Base-by-base conservation (phyloP, 2,329 filamentous ascomycete genomes). In the Rhytidhysteron rufulum region DNA sequence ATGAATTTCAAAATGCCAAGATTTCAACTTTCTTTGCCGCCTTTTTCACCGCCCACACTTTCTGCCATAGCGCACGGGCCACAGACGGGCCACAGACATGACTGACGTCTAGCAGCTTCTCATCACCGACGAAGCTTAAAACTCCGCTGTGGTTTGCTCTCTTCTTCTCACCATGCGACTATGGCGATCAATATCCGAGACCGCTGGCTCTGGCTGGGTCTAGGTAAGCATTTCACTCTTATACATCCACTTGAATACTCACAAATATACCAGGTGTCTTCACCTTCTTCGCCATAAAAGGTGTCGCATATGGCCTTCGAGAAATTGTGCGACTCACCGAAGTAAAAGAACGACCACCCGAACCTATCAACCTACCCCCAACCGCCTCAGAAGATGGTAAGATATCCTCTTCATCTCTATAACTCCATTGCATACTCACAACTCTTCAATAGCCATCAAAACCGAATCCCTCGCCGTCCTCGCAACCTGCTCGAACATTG, bases 401-500 rank as follows among this genome's bases (percentile, higher is more conserved):
- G 16, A 10, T 40, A 16, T 13, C 19, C 35, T 30, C 44, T 37
- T 34, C 42, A 39, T 30, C 86, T 10, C 72, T 77, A 37, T 85
- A 85, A 60, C 84, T 84, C 44, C 91, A 83, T 62, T 83, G 79
- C 54, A 78, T 84, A 16, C 84, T 90, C 47, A 16, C 21, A 17
- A 8, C 18, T 3, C 15, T n/a, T 35, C 19, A n/a, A 40, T 55
- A 62, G 61, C 65, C 4, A 70, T 74, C 35, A 61, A 64, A 29
- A 57, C 70, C 24, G 41, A 54, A 6, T 68, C 68, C 2, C 61
- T 74, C 15, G 47, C 56, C 16, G 62, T 58, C 16, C 66, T 74
- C 36, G 62, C 66, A 21, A 57, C 55, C 3, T 64, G 62, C 33
- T 54, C 61, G n/a, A 71, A 73, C 53, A 51, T 58, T 34, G 66